Percentiles rank a stretch among this genome's conserved stretches.
Evolutionary conservation across 2,329 filamentous ascomycete species (phyloP).

Genomic region (Colletotrichum eleusines): DNA sequence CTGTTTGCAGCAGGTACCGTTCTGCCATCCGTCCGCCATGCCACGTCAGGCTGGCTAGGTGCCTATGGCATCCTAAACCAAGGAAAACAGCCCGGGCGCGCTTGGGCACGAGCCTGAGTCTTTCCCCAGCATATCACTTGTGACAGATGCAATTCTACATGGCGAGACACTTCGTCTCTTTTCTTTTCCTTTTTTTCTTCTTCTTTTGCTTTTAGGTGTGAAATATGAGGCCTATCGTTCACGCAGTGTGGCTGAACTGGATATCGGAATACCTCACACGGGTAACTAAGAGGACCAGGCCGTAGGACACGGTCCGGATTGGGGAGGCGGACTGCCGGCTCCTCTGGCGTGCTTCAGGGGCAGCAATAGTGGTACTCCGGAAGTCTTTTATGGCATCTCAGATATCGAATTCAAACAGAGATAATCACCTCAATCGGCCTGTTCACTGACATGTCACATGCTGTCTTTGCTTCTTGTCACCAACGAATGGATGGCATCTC

Average conservation of each 20-base stretch:
- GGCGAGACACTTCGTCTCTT: not conserved
- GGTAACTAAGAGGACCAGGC: not conserved
- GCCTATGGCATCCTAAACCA: constrained; percentile 4
- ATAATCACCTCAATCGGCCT: not conserved
- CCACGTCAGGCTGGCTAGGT: constrained; percentile 16
- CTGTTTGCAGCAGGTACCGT: constrained; percentile 32
- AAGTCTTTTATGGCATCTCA: not conserved
- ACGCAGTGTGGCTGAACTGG: not conserved
- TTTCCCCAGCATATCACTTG: constrained; percentile 1
- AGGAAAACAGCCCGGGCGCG: not conserved
- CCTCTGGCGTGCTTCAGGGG: not conserved
- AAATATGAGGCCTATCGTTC: not conserved
- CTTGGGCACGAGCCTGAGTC: constrained; percentile 5
- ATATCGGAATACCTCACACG: not conserved
- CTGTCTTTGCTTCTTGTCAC: not conserved
- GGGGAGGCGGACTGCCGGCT: not conserved
- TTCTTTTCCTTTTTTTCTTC: no score
- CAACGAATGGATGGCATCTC: not conserved
- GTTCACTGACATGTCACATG: constrained; percentile 7
- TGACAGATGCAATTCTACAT: constrained; percentile 8
- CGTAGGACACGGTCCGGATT: constrained; percentile 14
- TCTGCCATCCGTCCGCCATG: constrained; percentile 2
- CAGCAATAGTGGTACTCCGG: not conserved
- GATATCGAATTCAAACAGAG: constrained; percentile 14
- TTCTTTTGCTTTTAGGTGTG: not conserved